These are phyloP conservation scores for Alopecurus myosuroides DNA, from an alignment of 176 grass and related monocot genomes.

Conservation along the genomic window DNA sequence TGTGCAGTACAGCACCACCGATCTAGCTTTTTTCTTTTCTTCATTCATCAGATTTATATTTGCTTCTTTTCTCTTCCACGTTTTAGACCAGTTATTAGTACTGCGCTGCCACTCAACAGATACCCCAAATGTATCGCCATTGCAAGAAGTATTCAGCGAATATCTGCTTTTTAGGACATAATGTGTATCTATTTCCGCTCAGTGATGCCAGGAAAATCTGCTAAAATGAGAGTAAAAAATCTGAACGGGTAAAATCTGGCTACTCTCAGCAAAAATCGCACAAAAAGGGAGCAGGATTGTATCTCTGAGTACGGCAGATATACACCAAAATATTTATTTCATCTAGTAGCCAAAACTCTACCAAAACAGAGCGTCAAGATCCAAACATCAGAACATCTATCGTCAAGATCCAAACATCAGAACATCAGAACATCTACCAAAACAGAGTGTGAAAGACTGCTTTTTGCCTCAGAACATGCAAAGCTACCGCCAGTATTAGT, in stretches of 20 bases:
- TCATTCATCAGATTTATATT: neutral
- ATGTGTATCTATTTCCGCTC: neutral
- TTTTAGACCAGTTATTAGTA: neutral
- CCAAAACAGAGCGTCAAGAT: too few relatives aligned
- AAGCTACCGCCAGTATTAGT: too few relatives aligned
- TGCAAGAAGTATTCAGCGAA: neutral
- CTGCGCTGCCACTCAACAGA: rapidly evolving
- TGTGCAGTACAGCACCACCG: too few relatives aligned
- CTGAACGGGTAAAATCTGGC: neutral
- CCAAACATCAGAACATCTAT: too few relatives aligned
- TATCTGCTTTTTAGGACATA: neutral
- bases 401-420: too few relatives aligned
- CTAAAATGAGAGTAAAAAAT: neutral
- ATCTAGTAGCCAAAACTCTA: too few relatives aligned
- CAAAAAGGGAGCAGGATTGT: neutral
- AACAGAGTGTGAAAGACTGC: too few relatives aligned
- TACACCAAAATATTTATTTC: neutral
- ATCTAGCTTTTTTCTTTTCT: too few relatives aligned
- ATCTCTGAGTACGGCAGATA: neutral
- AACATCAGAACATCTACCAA: too few relatives aligned
- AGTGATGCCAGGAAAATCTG: neutral
- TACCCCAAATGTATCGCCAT: neutral
- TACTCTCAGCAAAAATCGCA: neutral
- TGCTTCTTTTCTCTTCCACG: neutral
- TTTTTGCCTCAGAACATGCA: too few relatives aligned